Evolutionary conservation across 2,329 filamentous ascomycete genomes (phyloP).

Genomic region (Fusarium guadeloupense): DNA sequence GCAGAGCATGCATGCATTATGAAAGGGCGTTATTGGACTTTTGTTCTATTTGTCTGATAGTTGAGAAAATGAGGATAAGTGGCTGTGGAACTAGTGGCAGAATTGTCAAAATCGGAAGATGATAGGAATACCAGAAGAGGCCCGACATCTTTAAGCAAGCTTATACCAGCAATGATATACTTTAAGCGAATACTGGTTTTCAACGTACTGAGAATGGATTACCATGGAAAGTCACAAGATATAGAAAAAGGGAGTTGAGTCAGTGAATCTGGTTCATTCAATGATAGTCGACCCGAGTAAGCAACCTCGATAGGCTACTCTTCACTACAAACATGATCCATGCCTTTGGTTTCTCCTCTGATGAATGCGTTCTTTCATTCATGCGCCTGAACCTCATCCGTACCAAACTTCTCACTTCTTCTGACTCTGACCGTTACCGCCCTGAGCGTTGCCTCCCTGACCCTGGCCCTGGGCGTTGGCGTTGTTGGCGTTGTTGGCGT

Average conservation of each 20-base stretch:
- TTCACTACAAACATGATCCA: not conserved
- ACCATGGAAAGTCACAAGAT: not conserved
- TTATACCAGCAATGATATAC: not conserved
- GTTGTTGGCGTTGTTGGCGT: not conserved
- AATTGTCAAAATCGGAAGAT: not conserved
- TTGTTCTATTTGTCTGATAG: constrained; percentile 10
- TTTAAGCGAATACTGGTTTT: not conserved
- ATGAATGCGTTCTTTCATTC: not conserved
- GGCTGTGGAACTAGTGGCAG: not conserved
- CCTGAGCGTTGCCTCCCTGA: not conserved
- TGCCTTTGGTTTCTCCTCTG: not conserved
- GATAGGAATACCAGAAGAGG: constrained; percentile 6
- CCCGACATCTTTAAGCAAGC: not conserved
- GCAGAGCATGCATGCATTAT: constrained; percentile 38
- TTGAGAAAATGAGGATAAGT: constrained; percentile 15
- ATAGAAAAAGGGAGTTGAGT: not conserved
- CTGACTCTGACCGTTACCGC: not conserved
- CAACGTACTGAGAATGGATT: not conserved
- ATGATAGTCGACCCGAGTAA: not conserved
- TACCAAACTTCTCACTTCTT: constrained; percentile 11
- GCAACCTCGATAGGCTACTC: not conserved
- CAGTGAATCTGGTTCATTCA: not conserved
- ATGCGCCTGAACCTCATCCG: not conserved
- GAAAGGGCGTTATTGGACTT: constrained; percentile 39
- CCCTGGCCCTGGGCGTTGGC: not conserved